Evolutionary conservation across 805 yeast genomes (phyloP).

Genomic region (Starmerella stigmatis): DNA sequence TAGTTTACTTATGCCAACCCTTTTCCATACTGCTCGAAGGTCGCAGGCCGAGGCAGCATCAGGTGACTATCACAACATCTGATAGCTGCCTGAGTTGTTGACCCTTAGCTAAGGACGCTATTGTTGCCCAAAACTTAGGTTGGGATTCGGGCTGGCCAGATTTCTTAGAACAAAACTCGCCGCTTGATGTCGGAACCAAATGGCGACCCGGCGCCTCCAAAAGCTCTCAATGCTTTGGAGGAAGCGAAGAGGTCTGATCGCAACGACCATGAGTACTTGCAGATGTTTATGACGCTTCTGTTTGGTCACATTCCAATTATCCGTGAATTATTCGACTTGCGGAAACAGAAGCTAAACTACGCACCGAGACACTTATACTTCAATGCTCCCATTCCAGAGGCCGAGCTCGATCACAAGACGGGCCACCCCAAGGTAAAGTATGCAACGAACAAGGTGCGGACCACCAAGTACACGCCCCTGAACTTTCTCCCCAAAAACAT

Average conservation of each 20-base stretch:
- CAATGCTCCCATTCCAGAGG: slow-evolving; percentile 41
- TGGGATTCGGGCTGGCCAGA: too few species aligned
- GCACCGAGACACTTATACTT: slow-evolving; percentile 37
- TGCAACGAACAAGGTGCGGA: slow-evolving; percentile 84
- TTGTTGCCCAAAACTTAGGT: too few species aligned
- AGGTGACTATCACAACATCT: too few species aligned
- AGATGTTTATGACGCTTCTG: slow-evolving; percentile 26
- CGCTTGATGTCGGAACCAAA: background rate
- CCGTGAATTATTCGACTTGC: slow-evolving; percentile 19
- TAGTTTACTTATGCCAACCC: too few species aligned
- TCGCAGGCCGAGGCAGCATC: too few species aligned
- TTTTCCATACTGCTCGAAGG: too few species aligned
- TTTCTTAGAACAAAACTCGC: too few species aligned
- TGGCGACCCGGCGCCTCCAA: slow-evolving; percentile 4
- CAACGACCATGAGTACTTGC: slow-evolving; percentile 5
- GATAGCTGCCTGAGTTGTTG: too few species aligned
- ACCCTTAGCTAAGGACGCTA: too few species aligned
- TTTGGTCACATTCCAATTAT: slow-evolving; percentile 21
- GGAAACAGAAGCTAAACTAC: slow-evolving; percentile 13
- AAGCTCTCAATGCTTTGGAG: slow-evolving; percentile 21
- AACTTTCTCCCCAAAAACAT: slow-evolving; percentile 81
- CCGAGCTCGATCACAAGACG: slow-evolving; percentile 44
- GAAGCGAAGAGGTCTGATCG: slow-evolving; percentile 14
- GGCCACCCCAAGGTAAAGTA: slow-evolving; percentile 52
- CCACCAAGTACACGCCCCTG: slow-evolving; percentile 89